Percentiles rank a stretch among this genome's conserved stretches.
Conservation (phyloP, 306 rosid species). For the Luffa acutangula region DNA sequence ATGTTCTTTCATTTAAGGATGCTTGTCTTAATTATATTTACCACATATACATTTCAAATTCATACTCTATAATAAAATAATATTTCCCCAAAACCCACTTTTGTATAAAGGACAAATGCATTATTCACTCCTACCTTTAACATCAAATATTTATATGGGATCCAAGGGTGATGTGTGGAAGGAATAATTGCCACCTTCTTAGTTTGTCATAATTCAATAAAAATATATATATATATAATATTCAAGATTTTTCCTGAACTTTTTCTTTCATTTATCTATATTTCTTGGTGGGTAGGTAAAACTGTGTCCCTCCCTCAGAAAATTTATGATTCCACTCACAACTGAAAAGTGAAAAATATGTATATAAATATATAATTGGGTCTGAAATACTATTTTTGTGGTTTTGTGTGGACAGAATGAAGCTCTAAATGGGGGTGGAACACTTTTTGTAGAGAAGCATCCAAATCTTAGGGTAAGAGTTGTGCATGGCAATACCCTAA, state of each 20-base stretch:
- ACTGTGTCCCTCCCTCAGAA: too few species aligned
- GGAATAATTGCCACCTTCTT: not conserved
- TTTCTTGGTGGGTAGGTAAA: too few species aligned
- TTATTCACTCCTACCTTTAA: not conserved
- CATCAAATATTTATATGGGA: too few species aligned
- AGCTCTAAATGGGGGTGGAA: constrained; percentile 87
- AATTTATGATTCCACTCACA: too few species aligned
- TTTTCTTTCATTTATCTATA: too few species aligned
- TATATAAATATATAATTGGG: not conserved
- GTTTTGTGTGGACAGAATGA: constrained; percentile 49
- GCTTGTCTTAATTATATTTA: not conserved
- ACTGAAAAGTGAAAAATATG: too few species aligned
- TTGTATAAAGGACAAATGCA: not conserved
- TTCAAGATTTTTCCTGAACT: too few species aligned
- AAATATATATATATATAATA: too few species aligned
- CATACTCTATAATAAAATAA: not conserved
- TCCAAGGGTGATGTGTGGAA: not conserved
- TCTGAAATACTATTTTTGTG: not conserved
- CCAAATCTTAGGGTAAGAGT: constrained; percentile 83
- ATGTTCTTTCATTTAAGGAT: not conserved
- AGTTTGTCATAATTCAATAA: not conserved
- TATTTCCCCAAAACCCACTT: not conserved
- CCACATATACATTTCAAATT: not conserved
- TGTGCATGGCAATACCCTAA: constrained; percentile 94
- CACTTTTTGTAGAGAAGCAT: constrained; percentile 86